phyloP scores from a whole-genome alignment of 306 rosid species.

The Quercus gilva region DNA sequence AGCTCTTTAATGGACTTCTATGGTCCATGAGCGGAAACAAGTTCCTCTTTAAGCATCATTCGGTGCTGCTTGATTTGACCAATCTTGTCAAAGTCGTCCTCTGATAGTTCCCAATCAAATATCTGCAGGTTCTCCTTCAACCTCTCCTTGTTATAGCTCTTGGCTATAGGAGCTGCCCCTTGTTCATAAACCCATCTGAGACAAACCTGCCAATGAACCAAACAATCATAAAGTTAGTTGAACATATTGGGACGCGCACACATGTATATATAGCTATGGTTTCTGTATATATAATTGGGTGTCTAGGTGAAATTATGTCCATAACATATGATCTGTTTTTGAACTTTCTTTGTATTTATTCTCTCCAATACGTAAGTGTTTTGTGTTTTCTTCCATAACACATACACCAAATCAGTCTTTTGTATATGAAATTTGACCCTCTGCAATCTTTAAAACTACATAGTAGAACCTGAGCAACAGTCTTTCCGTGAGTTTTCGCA shows the following conservation, averaged over 20 bases:
- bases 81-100: not conserved
- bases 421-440: not conserved
- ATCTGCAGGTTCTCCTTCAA: not conserved
- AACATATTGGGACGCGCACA: not conserved
- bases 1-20: not conserved
- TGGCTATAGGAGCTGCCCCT: not conserved
- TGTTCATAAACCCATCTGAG: slow-evolving; percentile 4
- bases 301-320: not conserved
- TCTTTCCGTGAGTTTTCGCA: not conserved
- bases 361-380: too few relatives aligned
- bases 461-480: slow-evolving; percentile 3
- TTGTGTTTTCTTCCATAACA: too few relatives aligned
- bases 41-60: not conserved
- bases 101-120: not conserved
- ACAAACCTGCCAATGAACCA: not conserved
- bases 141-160: slow-evolving; percentile 12
- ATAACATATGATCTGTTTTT: not conserved
- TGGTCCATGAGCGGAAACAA: not conserved
- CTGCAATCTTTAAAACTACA: not conserved
- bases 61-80: not conserved
- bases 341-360: too few relatives aligned
- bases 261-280: not conserved
- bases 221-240: not conserved
- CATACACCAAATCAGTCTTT: too few relatives aligned
- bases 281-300: not conserved